phyloP scores from a whole-genome alignment of 768 basidiomycete species.

The Mycena amicta region DNA sequence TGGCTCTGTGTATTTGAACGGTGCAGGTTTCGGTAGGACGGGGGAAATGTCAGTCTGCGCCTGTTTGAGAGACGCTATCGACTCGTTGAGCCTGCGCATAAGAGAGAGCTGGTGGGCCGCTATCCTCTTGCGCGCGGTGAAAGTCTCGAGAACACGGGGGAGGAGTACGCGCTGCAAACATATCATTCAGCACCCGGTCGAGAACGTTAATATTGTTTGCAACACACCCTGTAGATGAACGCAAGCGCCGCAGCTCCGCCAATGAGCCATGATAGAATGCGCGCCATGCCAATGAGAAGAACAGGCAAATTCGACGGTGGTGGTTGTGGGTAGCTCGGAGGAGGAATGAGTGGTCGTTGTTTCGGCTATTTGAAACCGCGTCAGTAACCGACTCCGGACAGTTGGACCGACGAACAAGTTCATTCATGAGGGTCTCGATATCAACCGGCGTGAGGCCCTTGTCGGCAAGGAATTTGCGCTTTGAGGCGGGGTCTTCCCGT shows the following conservation, averaged over 20 bases:
- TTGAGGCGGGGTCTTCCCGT: conserved; percentile 55
- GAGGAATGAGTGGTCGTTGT: conserved; percentile 56
- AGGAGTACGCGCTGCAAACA: conserved; percentile 63
- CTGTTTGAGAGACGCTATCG: conserved; percentile 57
- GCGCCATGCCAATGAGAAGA: conserved; percentile 61
- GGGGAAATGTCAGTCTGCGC: conserved; percentile 57
- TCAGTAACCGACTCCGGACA: not conserved
- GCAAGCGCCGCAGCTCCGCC: conserved; percentile 63
- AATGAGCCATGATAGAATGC: conserved; percentile 67
- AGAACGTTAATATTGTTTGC: not conserved
- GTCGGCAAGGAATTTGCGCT: conserved; percentile 66
- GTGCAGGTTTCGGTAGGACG: conserved; percentile 56
- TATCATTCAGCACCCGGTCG: not conserved
- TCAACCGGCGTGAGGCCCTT: conserved; percentile 70
- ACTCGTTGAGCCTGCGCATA: conserved; percentile 54
- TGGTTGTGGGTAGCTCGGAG: conserved; percentile 71
- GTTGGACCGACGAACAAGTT: conserved; percentile 45
- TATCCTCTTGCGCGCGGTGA: conserved; percentile 62
- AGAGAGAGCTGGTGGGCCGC: conserved; percentile 61
- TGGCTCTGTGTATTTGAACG: conserved; percentile 53
- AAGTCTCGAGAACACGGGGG: conserved; percentile 62
- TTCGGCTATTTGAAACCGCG: not conserved
- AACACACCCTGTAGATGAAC: conserved; percentile 67
- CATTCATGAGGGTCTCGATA: conserved; percentile 58
- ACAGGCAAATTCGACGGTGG: conserved; percentile 71